These are phyloP conservation scores for Diplodia mutila DNA, from an alignment of 2,329 filamentous ascomycete genomes.

Conservation along the genomic window DNA sequence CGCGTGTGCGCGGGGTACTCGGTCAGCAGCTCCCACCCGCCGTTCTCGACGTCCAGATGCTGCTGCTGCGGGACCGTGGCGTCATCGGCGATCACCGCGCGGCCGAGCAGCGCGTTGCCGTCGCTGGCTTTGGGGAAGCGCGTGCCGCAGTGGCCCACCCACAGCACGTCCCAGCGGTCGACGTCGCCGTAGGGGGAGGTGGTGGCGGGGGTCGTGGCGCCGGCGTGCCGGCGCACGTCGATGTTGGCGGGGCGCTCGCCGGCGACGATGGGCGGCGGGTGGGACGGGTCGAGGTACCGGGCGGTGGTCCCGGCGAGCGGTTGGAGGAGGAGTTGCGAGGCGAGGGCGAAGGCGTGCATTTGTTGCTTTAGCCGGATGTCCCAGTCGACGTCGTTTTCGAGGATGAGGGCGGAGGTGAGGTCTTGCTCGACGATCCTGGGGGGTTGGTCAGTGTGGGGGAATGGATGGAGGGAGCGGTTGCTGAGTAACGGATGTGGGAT, in stretches of 20 bases:
- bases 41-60: constrained; percentile 33
- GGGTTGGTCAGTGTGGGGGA: no score
- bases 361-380: constrained; percentile 31
- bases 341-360: constrained; percentile 30
- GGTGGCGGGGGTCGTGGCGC: constrained; percentile 10
- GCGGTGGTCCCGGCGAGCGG: constrained; percentile 8
- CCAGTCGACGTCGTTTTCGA: constrained; percentile 33
- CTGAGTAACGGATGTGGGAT: no score
- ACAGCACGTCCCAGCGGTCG: constrained; percentile 43
- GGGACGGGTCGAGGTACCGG: constrained; percentile 28
- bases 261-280: constrained; percentile 23
- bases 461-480: no score
- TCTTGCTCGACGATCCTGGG: constrained; percentile 22
- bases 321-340: constrained; percentile 21
- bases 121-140: constrained; percentile 28
- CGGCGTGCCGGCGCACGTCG: constrained; percentile 24
- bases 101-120: constrained; percentile 28
- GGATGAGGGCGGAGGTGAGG: constrained; percentile 28
- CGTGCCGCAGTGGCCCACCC: constrained; percentile 42
- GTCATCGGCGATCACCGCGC: constrained; percentile 31
- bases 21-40: constrained; percentile 6
- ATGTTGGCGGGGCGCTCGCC: constrained; percentile 7
- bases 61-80: constrained; percentile 31
- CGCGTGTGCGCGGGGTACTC: constrained; percentile 29
- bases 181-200: constrained; percentile 39